These are phyloP conservation scores for Oryza glumipatula DNA, from an alignment of 176 grass and related monocot species.

Conservation along the genomic window DNA sequence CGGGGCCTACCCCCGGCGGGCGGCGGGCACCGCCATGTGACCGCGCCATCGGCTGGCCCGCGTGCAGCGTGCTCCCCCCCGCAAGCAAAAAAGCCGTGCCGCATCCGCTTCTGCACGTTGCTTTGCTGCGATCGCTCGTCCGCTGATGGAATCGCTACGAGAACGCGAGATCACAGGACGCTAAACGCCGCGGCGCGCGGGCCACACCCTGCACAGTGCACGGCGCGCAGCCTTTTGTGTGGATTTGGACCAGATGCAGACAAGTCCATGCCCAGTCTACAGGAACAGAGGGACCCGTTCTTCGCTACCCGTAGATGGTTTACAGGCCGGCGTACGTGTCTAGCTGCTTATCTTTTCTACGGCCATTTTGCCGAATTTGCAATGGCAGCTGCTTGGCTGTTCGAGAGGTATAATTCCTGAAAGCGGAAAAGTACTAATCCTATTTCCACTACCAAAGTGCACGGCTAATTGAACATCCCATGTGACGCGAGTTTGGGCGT, in stretches of 20 bases:
- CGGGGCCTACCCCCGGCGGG: not conserved
- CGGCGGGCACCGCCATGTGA: conserved; percentile 19
- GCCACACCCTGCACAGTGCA: not conserved
- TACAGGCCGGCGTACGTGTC: conserved; percentile 26
- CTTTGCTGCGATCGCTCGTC: not conserved
- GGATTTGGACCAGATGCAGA: not conserved
- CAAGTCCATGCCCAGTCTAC: not conserved
- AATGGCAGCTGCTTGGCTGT: not conserved
- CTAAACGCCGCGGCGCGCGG: not conserved
- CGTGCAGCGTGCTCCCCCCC: not conserved
- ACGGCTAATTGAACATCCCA: conserved; percentile 30
- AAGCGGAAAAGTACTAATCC: conserved; percentile 31
- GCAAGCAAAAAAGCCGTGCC: conserved; percentile 21
- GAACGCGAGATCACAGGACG: not conserved
- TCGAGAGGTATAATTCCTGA: conserved; percentile 14
- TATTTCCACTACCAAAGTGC: not conserved
- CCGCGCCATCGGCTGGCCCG: not conserved
- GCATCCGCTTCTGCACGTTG: conserved; percentile 26
- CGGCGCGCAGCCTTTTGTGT: conserved; percentile 12
- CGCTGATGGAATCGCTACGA: not conserved
- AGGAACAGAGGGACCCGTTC: not conserved
- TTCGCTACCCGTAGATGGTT: not conserved
- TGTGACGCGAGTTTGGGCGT: conserved; percentile 38
- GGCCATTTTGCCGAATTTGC: not conserved
- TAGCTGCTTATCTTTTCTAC: conserved; percentile 4